Evolutionary conservation across 1,284 basidiomycete genomes (phyloP).

Genomic region (Pseudozyma hubeiensis): DNA sequence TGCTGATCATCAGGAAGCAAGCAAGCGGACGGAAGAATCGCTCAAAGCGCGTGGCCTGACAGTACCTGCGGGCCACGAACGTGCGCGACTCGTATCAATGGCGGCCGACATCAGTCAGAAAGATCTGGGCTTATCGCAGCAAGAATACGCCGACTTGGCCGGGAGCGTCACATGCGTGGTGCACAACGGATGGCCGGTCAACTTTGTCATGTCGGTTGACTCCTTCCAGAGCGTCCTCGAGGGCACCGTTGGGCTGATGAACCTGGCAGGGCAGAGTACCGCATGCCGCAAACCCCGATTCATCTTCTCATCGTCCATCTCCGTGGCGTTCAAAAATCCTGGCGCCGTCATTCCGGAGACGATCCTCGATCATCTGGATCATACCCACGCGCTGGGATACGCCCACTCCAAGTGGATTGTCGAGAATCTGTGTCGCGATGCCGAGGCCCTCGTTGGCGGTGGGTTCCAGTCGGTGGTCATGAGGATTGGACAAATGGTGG

Average conservation of each 20-base stretch:
- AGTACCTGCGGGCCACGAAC: neutral
- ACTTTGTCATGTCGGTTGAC: conserved; percentile 52
- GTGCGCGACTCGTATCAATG: conserved; percentile 16
- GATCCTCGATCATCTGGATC: conserved; percentile 69
- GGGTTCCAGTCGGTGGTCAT: conserved; percentile 38
- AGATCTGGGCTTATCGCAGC: conserved; percentile 23
- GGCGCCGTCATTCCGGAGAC: conserved; percentile 69
- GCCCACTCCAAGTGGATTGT: conserved; percentile 75
- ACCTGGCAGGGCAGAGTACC: conserved; percentile 72
- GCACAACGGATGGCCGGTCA: conserved; percentile 58
- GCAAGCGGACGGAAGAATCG: conserved; percentile 31
- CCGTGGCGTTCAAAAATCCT: conserved; percentile 68
- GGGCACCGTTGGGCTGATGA: conserved; percentile 74
- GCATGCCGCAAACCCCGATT: conserved; percentile 70
- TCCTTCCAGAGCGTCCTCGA: conserved; percentile 67
- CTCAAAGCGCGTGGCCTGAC: conserved; percentile 24
- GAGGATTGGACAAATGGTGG: conserved; percentile 73
- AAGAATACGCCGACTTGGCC: conserved; percentile 20
- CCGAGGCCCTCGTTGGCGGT: conserved; percentile 56
- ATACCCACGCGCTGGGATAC: conserved; percentile 73
- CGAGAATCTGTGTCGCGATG: conserved; percentile 73
- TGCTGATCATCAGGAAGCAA: conserved; percentile 28
- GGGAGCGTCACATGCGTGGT: conserved; percentile 35
- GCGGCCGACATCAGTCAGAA: conserved; percentile 26
- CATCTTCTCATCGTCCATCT: conserved; percentile 75